These are phyloP conservation scores for Boletus tomentosulus DNA, from an alignment of 768 basidiomycete genomes.

Conservation along the genomic window DNA sequence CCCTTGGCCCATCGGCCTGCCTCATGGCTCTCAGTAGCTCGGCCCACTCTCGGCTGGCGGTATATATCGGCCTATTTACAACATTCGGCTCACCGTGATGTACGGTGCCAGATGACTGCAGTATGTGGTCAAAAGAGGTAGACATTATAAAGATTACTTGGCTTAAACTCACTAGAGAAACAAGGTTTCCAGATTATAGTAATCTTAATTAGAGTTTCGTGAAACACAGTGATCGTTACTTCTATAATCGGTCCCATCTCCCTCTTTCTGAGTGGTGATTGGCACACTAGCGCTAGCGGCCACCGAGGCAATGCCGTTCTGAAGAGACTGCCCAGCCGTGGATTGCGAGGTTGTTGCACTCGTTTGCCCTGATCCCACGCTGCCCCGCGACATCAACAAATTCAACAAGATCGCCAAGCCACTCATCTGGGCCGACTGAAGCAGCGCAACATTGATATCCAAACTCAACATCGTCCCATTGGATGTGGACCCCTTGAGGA, in stretches of 20 bases:
- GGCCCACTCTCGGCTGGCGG: too few relatives aligned
- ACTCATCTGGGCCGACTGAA: constrained; percentile 75
- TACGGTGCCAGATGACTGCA: too few relatives aligned
- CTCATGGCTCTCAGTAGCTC: too few relatives aligned
- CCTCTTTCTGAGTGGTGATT: constrained; percentile 16
- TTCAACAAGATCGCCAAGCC: constrained; percentile 70
- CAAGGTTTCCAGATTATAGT: too few relatives aligned
- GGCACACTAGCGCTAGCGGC: background rate
- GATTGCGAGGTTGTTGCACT: constrained; percentile 10
- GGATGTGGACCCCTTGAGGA: constrained; percentile 65
- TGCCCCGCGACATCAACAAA: constrained; percentile 55
- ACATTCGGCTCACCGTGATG: too few relatives aligned
- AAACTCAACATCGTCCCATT: constrained; percentile 70
- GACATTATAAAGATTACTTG: too few relatives aligned
- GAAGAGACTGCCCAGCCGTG: constrained; percentile 9
- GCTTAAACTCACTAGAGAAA: too few relatives aligned
- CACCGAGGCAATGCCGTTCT: constrained; percentile 12
- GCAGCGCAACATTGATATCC: constrained; percentile 72
- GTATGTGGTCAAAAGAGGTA: too few relatives aligned
- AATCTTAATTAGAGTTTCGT: constrained; percentile 1
- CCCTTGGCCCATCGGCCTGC: too few relatives aligned
- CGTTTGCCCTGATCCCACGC: constrained; percentile 22
- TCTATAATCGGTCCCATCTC: constrained; percentile 20
- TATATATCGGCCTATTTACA: too few relatives aligned
- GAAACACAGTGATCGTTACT: constrained; percentile 7